These are phyloP conservation scores for Agaricus sinodeliciosus DNA, from an alignment of 768 basidiomycete species.

Conservation along the genomic window DNA sequence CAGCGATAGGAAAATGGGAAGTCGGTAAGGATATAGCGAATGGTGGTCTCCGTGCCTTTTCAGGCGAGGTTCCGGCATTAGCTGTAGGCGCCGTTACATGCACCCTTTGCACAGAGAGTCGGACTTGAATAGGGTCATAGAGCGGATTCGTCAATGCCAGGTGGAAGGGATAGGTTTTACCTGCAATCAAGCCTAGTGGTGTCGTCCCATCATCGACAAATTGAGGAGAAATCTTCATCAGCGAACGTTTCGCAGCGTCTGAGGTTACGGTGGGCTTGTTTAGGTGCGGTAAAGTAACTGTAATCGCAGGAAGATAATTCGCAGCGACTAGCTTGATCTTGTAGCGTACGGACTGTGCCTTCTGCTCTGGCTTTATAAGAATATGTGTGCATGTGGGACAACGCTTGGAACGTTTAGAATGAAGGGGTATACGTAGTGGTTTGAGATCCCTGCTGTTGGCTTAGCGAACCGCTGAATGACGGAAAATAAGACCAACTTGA, in stretches of 20 bases:
- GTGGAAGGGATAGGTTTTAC: conserved; percentile 82
- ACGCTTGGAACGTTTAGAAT: conserved; percentile 92
- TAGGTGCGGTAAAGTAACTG: conserved; percentile 59
- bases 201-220: conserved; percentile 33
- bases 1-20: conserved; percentile 72
- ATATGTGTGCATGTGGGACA: conserved; percentile 94
- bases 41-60: conserved; percentile 61
- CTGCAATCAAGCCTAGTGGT: conserved; percentile 53
- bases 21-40: conserved; percentile 80
- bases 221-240: conserved; percentile 31
- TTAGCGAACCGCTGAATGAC: neutral
- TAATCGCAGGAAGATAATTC: conserved; percentile 87
- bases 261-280: conserved; percentile 28
- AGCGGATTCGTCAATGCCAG: conserved; percentile 91
- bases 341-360: conserved; percentile 88
- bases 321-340: conserved; percentile 97
- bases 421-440: conserved; percentile 87
- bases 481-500: conserved; percentile 41
- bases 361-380: conserved; percentile 96
- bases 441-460: conserved; percentile 58
- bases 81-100: conserved; percentile 32
- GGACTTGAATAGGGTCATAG: conserved; percentile 91
- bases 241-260: conserved; percentile 35
- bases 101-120: conserved; percentile 73
- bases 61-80: conserved; percentile 30